phyloP scores from a whole-genome alignment of 441 rosid species.

The Geranium incanum region DNA sequence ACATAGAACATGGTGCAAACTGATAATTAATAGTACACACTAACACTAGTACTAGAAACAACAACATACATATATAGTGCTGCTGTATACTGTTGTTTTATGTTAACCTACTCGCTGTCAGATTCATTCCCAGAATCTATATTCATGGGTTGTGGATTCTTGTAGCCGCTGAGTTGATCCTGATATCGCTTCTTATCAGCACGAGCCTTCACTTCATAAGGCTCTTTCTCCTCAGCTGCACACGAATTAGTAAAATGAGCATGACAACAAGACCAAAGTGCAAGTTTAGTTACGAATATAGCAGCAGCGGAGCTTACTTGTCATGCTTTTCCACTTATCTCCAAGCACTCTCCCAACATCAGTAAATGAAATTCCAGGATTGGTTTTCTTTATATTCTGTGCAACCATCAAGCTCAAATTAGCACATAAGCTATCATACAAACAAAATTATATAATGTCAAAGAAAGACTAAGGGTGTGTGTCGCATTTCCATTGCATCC shows the following conservation, averaged over 20 bases:
- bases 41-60: too few relatives aligned
- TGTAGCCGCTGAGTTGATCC: slow-evolving; percentile 61
- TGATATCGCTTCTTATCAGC: slow-evolving; percentile 68
- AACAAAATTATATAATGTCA: too few relatives aligned
- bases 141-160: slow-evolving; percentile 59
- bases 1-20: too few relatives aligned
- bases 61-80: too few relatives aligned
- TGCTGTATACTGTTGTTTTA: too few relatives aligned
- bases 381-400: slow-evolving; percentile 66
- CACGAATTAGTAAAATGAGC: background rate
- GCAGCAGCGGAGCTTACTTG: slow-evolving; percentile 36
- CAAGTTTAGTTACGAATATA: background rate
- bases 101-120: slow-evolving; percentile 29
- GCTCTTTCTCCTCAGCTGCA: slow-evolving; percentile 79
- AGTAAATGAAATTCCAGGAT: slow-evolving; percentile 69
- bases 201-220: slow-evolving; percentile 69
- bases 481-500: background rate
- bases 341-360: slow-evolving; percentile 62
- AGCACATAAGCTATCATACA: background rate
- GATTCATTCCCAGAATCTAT: slow-evolving; percentile 55
- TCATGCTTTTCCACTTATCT: slow-evolving; percentile 74
- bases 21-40: too few relatives aligned
- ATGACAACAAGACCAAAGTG: background rate
- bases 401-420: background rate
- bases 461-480: too few relatives aligned